Base-by-base conservation (phyloP, 1,284 basidiomycete genomes). In the Ganoderma meredithae region DNA sequence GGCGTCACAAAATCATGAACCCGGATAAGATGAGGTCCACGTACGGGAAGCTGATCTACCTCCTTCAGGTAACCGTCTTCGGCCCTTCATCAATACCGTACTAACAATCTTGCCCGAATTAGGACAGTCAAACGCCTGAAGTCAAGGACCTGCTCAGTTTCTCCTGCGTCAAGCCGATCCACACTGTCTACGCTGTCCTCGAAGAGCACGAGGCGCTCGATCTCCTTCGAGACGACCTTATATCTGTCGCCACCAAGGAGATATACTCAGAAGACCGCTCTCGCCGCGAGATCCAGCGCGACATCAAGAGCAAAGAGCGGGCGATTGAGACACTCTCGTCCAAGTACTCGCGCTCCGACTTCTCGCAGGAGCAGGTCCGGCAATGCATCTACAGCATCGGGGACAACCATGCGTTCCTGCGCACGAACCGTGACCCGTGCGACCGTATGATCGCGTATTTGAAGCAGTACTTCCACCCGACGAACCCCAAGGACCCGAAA, bases 11-110 rank as follows among this genome's bases (percentile, higher is more conserved):
- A 78, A 94, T 94, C 74, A 94, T 91, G 90, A 94, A 94, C 74
- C 91, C 92, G 0, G 92, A 94, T 76, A 94, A 84, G 76, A 94
- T 95, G 93, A 85, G 93, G n/a, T 89, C 90, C 22, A 94, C 92
- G 3, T 95, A 95, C 71, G 93, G 93, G 22, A 95, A 95, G 75
- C 81, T 95, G 64, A 90, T 95, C 44, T 95, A 95, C 78, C 80
- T 94, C 65, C 84, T 94, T 40, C 92, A 94, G 85, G 91, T 91
- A 69, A 71, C 58, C 15, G 12, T 60, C 39, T 33, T 10, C 31
- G 10, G 9, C 13, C 3, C 36, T 19, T 27, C 8, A 6, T 60
- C 36, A 12, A 25, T 60, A 12, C n/a, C 10, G 5, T 12, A 22
- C 58, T 60, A 15, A 60, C 36, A 5, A 19, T 2, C 10, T n/a